Evolutionary conservation across 2,329 filamentous ascomycete species (phyloP), one percentile per base, ranked within the genome.

Genomic region (Neofusicoccum umdonicola): DNA sequence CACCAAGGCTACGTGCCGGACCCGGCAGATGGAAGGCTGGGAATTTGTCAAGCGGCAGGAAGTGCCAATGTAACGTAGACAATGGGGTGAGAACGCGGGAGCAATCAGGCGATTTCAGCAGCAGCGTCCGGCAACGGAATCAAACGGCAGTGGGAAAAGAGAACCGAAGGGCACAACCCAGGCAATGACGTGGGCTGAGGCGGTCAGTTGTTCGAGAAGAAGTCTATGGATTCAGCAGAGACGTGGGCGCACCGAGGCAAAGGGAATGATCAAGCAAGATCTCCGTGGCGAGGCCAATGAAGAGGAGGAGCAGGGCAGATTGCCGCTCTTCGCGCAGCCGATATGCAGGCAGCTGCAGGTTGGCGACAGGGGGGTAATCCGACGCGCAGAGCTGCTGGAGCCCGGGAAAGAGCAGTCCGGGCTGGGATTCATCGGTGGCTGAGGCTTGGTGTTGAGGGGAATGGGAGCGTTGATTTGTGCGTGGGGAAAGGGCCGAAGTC

Each of bases 401-500:
- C 17, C 17, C 7, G 6, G 9, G 3, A 34, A 19, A 34, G 22
- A 45, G 42, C 42, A 17, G 19, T 13, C 9, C 22, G 22, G 12
- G 48, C 48, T 51, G 27, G 48, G 27, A n/a, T 34, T 15, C 7
- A 35, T 51, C 45, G 27, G 45, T 48, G 45, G 45, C 45, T 48
- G 13, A 48, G 27, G 45, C 45, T 48, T 48, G 48, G 48, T 51
- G 48, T 51, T 35, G 48, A 13, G 27, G 27, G 12, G 22, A 35
- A 22, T 19, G 45, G 48, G 11, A 51, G 15, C 13, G 27, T n/a
- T 13, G 19, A 42, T 17, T 8, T n/a, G 52, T 22, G n/a, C 54
- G 54, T 44, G 54, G 54, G 41, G 54, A 45, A 58, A 58, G 54
- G 54, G 37, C 54, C 54, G 54, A 58, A n/a, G 54, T 47, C 56